Conservation (phyloP, 2,329 filamentous ascomycete species). For the Zasmidium cellare region DNA sequence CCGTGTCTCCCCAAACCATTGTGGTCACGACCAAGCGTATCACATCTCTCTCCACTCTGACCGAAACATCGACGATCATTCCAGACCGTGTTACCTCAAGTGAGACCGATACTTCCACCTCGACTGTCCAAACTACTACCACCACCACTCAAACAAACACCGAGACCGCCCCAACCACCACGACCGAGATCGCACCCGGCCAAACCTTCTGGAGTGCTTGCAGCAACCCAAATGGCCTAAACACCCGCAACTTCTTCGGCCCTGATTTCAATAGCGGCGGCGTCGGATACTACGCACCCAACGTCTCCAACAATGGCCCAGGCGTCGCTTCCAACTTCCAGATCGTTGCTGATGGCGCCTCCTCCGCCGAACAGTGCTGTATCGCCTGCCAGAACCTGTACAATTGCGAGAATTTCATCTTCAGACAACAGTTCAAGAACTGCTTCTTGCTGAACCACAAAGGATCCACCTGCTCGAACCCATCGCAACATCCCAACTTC, state of each 20-base stretch:
- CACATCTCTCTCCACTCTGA: neutral
- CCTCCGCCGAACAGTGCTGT: conserved; percentile 10
- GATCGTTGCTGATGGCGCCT: conserved; percentile 9
- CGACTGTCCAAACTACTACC: conserved; percentile 8
- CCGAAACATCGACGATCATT: neutral
- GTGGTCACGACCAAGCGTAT: neutral
- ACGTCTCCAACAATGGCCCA: conserved; percentile 10
- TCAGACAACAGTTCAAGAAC: conserved; percentile 8
- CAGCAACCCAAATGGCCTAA: neutral
- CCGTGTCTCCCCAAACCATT: neutral
- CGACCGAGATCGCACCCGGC: conserved; percentile 4
- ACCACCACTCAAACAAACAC: conserved; percentile 2
- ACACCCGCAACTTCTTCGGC: conserved; percentile 5
- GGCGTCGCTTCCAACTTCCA: conserved; percentile 10
- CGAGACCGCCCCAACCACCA: neutral
- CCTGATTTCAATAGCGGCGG: neutral
- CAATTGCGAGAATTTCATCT: conserved; percentile 15
- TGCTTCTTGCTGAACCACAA: conserved; percentile 15
- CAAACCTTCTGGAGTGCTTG: conserved; percentile 8
- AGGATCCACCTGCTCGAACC: conserved; percentile 3
- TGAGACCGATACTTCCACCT: neutral
- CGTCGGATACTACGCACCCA: conserved; percentile 2
- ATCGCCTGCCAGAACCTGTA: conserved; percentile 10
- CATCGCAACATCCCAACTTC: conserved; percentile 14
- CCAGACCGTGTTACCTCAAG: neutral